Base-by-base conservation (phyloP, 768 basidiomycete genomes). In the Asterophora lycoperdoides region DNA sequence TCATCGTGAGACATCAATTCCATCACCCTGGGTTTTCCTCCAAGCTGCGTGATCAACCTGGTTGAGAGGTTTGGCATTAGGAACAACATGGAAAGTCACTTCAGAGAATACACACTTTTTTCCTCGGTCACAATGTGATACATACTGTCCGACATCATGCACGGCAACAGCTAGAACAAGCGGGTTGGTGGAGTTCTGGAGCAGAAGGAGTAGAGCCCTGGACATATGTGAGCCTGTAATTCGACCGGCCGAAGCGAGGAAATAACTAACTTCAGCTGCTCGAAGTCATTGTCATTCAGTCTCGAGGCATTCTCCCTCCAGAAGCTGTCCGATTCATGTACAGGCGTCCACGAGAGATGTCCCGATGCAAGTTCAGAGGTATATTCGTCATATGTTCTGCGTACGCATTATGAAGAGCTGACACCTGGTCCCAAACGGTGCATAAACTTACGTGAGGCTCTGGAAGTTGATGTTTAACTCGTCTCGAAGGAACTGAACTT, bases 341-440 rank as follows among this genome's bases (percentile, higher is more conserved):
- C 89, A 10, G 95, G 94, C 4, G 90, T 84, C 96, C 96, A 98
- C 5, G 91, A 88, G 19, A 98, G 70, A 64, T 93, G 92, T 1
- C 94, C 93, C 4, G 89, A 90, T 14, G 81, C 73, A 26, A 99
- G 71, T 64, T 98, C 95, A 0, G 92, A 93, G 9, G 79, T 81
- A 61, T 97, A 99, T 67, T 97, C 94, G 63, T 98, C 96, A 64
- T 89, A 99, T 1, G 93, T 99, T 50, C 93, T 97, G 40, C 18
- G 43, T n/a, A 13, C 34, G 8, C 1, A 23, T 23, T 23, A 23
- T 33, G 28, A 43, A 36, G 33, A 51, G 38, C 8, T 45, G 19
- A 48, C 13, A 32, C n/a, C 18, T 29, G 7, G 6, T 15, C 13
- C 8, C 15, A 13, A 18, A 42, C 15, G 17, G 44, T n/a, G 26